Conservation (phyloP, 164 flowering plant genomes). For the Tinospora cordifolia region DNA sequence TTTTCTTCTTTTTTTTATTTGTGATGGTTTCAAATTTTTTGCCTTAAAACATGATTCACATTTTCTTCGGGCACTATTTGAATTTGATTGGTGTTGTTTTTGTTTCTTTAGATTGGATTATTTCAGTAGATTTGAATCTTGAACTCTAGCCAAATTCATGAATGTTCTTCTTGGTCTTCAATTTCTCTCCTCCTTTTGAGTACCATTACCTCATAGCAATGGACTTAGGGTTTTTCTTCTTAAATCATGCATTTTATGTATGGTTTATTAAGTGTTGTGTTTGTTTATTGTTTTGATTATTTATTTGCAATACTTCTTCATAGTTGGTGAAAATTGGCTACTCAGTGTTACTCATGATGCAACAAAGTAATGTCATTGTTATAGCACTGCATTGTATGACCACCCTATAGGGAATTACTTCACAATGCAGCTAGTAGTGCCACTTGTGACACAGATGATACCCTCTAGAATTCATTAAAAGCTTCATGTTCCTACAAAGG, state of each 20-base stretch:
- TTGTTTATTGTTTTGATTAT: neutral
- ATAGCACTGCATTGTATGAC: constrained; percentile 85
- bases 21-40: neutral
- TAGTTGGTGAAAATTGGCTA: constrained; percentile 81
- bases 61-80: constrained; percentile 6
- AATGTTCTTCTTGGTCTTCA: constrained; percentile 38
- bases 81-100: constrained; percentile 8
- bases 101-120: neutral
- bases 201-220: constrained; percentile 13
- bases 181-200: constrained; percentile 35
- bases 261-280: neutral
- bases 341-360: constrained; percentile 89
- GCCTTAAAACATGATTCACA: too few species aligned
- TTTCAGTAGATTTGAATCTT: constrained; percentile 16
- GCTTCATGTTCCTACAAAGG: too few species aligned
- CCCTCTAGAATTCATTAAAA: too few species aligned
- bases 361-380: constrained; percentile 68
- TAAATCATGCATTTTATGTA: neutral
- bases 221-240: constrained; percentile 7
- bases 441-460: constrained; percentile 76
- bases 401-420: constrained; percentile 50
- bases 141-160: constrained; percentile 17
- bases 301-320: constrained; percentile 15
- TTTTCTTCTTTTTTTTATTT: neutral
- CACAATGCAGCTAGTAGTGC: constrained; percentile 52